These are phyloP conservation scores for Mycosphaerelloides madeirae DNA, from an alignment of 2,329 filamentous ascomycete genomes.

Conservation along the genomic window DNA sequence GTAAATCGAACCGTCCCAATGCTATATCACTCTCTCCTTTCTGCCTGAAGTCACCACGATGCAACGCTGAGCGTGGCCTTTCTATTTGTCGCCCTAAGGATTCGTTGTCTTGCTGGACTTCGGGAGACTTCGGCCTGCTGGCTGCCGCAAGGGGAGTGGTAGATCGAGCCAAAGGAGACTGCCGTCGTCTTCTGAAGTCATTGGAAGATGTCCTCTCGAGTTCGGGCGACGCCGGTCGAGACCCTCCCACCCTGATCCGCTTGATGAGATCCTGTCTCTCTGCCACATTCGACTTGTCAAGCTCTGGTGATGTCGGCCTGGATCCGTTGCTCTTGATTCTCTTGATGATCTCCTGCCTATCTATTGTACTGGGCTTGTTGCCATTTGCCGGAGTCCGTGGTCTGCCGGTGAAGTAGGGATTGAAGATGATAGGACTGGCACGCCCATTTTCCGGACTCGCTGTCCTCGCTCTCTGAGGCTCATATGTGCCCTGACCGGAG, in stretches of 20 bases:
- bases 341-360: constrained; percentile 76
- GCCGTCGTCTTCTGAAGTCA: constrained; percentile 38
- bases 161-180: constrained; percentile 42
- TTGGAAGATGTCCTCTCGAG: constrained; percentile 16
- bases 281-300: constrained; percentile 31
- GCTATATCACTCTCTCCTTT: constrained; percentile 28
- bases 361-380: constrained; percentile 35
- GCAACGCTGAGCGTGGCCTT: constrained; percentile 70
- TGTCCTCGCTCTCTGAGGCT: constrained; percentile 9
- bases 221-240: constrained; percentile 27
- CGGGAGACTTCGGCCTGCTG: constrained; percentile 19
- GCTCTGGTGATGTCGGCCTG: constrained; percentile 25
- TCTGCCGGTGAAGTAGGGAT: constrained; percentile 34
- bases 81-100: constrained; percentile 57
- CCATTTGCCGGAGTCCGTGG: constrained; percentile 28
- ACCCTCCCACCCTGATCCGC: constrained; percentile 61
- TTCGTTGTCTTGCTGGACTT: constrained; percentile 22
- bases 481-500: constrained; percentile 4
- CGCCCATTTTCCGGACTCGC: constrained; percentile 18
- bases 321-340: constrained; percentile 60
- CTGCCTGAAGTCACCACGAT: constrained; percentile 59
- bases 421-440: constrained; percentile 28
- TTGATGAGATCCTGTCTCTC: constrained; percentile 67
- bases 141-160: constrained; percentile 3
- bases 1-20: constrained; percentile 17